These are phyloP conservation scores for Colletotrichum costaricense DNA, from an alignment of 2,329 filamentous ascomycete genomes.

Conservation along the genomic window DNA sequence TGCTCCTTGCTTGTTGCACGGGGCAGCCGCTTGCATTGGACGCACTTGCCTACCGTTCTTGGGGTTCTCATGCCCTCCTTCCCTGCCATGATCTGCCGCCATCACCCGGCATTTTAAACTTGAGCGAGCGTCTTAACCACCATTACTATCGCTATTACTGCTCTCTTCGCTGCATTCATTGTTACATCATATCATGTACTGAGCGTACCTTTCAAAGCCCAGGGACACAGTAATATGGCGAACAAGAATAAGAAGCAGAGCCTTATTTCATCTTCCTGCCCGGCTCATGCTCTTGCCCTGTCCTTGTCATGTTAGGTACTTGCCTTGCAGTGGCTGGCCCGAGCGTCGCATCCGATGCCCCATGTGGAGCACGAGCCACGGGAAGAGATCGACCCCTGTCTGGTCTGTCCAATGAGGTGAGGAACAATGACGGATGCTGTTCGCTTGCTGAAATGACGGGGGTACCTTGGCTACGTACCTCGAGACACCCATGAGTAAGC, in stretches of 20 bases:
- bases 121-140: not conserved
- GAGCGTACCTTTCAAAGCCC: no score
- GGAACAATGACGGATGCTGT: not conserved
- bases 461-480: not conserved
- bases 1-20: slow-evolving; percentile 6
- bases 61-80: not conserved
- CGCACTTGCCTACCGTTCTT: slow-evolving; percentile 29
- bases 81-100: not conserved
- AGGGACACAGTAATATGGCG: no score
- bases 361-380: not conserved
- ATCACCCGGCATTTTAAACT: no score
- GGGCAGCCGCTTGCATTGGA: slow-evolving; percentile 23
- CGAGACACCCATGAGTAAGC: not conserved
- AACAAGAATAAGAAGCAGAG: no score
- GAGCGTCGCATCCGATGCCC: not conserved
- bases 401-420: not conserved
- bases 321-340: not conserved
- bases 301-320: not conserved
- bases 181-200: no score
- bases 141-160: not conserved
- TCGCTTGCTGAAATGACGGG: not conserved
- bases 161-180: not conserved
- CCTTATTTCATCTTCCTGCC: not conserved
- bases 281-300: not conserved
- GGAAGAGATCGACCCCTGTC: not conserved